Conservation (phyloP, 2,329 filamentous ascomycete genomes). For the Clonostachys chloroleuca region DNA sequence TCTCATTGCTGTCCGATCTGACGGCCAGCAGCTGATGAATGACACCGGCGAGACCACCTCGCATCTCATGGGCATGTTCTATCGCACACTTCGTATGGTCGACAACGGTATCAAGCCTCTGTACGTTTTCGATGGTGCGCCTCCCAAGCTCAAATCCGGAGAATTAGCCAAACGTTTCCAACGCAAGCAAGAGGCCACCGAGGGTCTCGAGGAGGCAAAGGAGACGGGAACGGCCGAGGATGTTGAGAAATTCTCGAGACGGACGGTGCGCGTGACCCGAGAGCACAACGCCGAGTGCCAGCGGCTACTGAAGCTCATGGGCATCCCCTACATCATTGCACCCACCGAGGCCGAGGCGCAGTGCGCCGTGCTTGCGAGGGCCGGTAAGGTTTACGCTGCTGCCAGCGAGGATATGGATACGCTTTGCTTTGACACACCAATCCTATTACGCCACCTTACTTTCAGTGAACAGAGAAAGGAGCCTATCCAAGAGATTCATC, state of each 20-base stretch:
- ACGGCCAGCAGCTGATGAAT: constrained; percentile 93
- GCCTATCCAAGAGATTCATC: constrained; percentile 90
- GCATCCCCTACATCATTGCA: constrained; percentile 89
- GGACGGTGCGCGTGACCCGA: constrained; percentile 90
- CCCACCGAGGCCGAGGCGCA: constrained; percentile 97
- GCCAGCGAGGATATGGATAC: constrained; percentile 99
- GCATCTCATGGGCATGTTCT: constrained; percentile 99
- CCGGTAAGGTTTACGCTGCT: constrained; percentile 93
- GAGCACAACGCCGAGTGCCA: constrained; percentile 98
- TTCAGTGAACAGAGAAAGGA: constrained; percentile 98
- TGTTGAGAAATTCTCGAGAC: constrained; percentile 93
- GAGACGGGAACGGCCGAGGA: constrained; percentile 96
- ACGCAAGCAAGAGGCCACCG: constrained; percentile 87
- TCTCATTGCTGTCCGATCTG: constrained; percentile 92
- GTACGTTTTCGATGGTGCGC: constrained; percentile 96
- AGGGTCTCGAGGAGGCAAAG: constrained; percentile 89
- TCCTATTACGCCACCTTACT: constrained; percentile 86
- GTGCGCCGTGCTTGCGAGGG: constrained; percentile 83
- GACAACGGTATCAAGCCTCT: constrained; percentile 98
- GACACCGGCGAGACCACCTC: constrained; percentile 96
- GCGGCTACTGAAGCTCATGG: constrained; percentile 87
- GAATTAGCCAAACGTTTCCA: constrained; percentile 95
- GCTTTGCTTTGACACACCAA: constrained; percentile 88
- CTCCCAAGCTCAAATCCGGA: constrained; percentile 95
- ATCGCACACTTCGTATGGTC: constrained; percentile 95